Conservation (phyloP, 345 rosid species). For the Pugionium cornutum region DNA sequence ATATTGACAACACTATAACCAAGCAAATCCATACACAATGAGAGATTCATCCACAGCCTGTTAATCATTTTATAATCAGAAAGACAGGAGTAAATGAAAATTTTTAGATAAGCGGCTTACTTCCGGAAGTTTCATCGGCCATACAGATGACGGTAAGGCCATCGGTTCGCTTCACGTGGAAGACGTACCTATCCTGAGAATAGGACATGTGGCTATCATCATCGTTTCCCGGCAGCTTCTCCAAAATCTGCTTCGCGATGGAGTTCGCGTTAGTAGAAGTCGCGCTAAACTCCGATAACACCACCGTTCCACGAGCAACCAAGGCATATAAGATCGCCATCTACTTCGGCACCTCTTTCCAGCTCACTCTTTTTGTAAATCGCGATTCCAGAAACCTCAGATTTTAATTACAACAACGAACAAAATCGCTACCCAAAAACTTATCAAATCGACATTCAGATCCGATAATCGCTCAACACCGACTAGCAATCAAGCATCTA, state of each 20-base stretch:
- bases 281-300: slow-evolving; percentile 80
- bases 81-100: background rate
- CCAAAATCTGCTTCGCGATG: slow-evolving; percentile 78
- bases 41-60: background rate
- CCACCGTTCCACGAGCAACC: slow-evolving; percentile 84
- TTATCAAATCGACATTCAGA: background rate
- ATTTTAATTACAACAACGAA: slow-evolving; percentile 13
- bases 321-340: slow-evolving; percentile 90
- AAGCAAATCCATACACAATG: slow-evolving; percentile 12
- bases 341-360: background rate
- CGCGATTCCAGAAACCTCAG: slow-evolving; percentile 24
- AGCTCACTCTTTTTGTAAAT: slow-evolving; percentile 10
- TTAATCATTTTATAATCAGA: background rate
- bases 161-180: slow-evolving; percentile 94
- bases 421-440: background rate
- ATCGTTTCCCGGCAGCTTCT: slow-evolving; percentile 66
- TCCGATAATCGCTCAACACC: slow-evolving; percentile 11
- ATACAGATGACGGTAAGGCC: slow-evolving; percentile 94
- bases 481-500: slow-evolving; percentile 13
- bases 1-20: background rate
- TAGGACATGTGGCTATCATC: slow-evolving; percentile 74
- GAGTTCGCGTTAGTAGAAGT: slow-evolving; percentile 82
- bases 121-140: slow-evolving; percentile 92
- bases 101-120: slow-evolving; percentile 39
- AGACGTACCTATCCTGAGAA: slow-evolving; percentile 87